These are phyloP conservation scores for Brassica hybrid DNA, from an alignment of 441 rosid species.

Conservation along the genomic window DNA sequence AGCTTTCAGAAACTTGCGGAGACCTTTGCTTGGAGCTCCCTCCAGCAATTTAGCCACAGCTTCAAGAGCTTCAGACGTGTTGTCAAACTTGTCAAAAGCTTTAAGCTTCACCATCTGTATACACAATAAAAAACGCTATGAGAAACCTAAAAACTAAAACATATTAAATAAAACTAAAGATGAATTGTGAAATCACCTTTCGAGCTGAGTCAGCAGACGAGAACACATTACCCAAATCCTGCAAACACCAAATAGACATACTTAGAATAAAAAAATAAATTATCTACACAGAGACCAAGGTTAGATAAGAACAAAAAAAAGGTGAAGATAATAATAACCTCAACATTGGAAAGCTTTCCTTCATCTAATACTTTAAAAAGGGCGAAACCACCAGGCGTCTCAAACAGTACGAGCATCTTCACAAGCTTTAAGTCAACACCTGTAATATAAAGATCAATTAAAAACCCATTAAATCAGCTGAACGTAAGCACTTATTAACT, in stretches of 20 bases:
- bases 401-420: constrained; percentile 76
- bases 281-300: neutral
- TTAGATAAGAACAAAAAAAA: neutral
- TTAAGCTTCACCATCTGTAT: constrained; percentile 72
- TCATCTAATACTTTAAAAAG: constrained; percentile 88
- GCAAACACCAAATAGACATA: neutral
- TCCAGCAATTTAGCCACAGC: constrained; percentile 71
- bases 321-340: constrained; percentile 49
- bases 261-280: neutral
- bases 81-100: constrained; percentile 83
- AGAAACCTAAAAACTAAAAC: neutral
- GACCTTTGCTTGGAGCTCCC: constrained; percentile 65
- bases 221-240: constrained; percentile 18
- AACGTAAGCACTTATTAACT: neutral
- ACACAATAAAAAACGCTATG: neutral
- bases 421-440: constrained; percentile 23
- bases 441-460: neutral
- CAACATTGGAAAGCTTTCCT: constrained; percentile 81
- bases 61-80: constrained; percentile 80
- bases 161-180: neutral
- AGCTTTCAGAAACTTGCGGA: constrained; percentile 66
- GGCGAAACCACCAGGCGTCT: constrained; percentile 90
- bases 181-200: neutral
- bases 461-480: neutral
- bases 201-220: constrained; percentile 8